Evolutionary conservation across 2,329 filamentous ascomycete species (phyloP).

Genomic region (Cyphellophora attinorum): DNA sequence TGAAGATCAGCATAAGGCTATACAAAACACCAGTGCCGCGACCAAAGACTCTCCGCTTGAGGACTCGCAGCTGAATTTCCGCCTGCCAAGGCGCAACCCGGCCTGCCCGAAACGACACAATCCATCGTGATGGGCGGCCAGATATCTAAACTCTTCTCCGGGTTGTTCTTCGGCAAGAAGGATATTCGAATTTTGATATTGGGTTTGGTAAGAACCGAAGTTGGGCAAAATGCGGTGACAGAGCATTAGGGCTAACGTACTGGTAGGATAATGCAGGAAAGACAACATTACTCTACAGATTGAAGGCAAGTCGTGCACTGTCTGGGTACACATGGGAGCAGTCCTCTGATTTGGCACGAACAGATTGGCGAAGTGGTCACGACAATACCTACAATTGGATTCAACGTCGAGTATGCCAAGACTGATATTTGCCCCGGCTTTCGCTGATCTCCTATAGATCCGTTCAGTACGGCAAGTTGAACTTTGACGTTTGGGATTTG

Average conservation of each 20-base stretch:
- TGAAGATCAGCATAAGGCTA: too few relatives aligned
- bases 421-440: too few relatives aligned
- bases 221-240: background rate
- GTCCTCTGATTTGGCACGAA: conserved; percentile 11
- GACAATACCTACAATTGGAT: conserved; percentile 97
- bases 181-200: conserved; percentile 95
- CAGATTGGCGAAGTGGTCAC: conserved; percentile 98
- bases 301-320: conserved; percentile 57
- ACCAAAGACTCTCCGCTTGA: too few relatives aligned
- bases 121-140: conserved; percentile 47
- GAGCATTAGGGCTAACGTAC: conserved; percentile 6
- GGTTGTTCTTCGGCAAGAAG: conserved; percentile 82
- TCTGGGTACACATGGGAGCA: conserved; percentile 1
- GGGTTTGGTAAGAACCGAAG: conserved; percentile 60
- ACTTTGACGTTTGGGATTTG: conserved; percentile 98
- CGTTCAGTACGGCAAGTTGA: conserved; percentile 95
- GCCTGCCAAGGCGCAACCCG: too few relatives aligned
- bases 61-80: too few relatives aligned
- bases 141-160: conserved; percentile 52
- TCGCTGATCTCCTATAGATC: conserved; percentile 45
- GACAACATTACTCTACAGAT: conserved; percentile 88
- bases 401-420: conserved; percentile 69
- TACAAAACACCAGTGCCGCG: too few relatives aligned
- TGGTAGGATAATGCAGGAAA: conserved; percentile 92
- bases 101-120: too few relatives aligned